Evolutionary conservation across 768 basidiomycete species (phyloP).

Genomic region (Boletellus emodensis): DNA sequence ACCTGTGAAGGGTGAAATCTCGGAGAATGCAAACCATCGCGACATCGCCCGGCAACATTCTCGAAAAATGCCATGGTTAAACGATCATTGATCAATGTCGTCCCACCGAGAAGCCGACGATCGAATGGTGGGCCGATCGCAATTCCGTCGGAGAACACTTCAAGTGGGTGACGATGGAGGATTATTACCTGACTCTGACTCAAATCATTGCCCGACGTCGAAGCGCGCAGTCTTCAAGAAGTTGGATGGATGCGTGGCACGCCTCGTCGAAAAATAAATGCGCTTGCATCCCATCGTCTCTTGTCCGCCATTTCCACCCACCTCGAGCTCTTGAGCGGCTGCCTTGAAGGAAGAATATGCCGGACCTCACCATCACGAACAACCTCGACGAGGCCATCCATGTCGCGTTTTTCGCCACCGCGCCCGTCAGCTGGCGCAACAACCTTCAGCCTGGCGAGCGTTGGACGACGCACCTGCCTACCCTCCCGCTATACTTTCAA

Average conservation of each 20-base stretch:
- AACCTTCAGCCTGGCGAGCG: conserved; percentile 14
- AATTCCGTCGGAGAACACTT: too few relatives aligned
- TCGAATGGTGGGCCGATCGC: too few relatives aligned
- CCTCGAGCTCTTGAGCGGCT: too few relatives aligned
- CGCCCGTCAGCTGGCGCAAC: conserved; percentile 15
- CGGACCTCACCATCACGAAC: conserved; percentile 18
- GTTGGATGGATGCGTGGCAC: neutral
- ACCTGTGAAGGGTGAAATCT: too few relatives aligned
- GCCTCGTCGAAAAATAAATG: neutral
- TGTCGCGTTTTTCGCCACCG: conserved; percentile 17
- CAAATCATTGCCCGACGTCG: neutral
- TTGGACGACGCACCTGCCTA: conserved; percentile 13
- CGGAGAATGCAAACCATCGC: too few relatives aligned
- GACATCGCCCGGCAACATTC: too few relatives aligned
- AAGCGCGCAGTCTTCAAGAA: neutral
- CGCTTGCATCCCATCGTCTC: neutral
- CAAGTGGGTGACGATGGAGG: too few relatives aligned
- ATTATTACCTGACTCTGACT: too few relatives aligned
- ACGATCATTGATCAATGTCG: too few relatives aligned
- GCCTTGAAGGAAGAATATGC: conserved; percentile 5
- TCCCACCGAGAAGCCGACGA: too few relatives aligned
- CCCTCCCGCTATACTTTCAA: conserved; percentile 12
- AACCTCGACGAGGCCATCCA: conserved; percentile 19
- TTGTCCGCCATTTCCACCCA: neutral
- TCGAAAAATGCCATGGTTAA: too few relatives aligned